These are phyloP conservation scores for Saturnispora quitensis DNA, from an alignment of 805 yeast genomes.

Conservation along the genomic window DNA sequence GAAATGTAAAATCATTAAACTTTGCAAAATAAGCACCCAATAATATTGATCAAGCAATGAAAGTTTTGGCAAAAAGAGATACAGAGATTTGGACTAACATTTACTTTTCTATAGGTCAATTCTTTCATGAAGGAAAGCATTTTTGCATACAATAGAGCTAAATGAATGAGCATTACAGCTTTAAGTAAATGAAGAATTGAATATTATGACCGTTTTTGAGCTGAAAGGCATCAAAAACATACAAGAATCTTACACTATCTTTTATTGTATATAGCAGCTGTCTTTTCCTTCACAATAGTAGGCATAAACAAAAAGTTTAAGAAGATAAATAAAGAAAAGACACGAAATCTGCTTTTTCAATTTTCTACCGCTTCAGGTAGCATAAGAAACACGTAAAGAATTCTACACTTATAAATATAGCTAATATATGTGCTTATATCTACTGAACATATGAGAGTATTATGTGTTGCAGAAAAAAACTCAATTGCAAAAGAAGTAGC, in stretches of 20 bases:
- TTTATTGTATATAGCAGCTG: too few species aligned
- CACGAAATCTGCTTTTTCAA: background rate
- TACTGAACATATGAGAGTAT: constrained; percentile 45
- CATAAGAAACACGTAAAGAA: background rate
- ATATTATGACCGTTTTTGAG: background rate
- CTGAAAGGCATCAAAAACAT: too few species aligned
- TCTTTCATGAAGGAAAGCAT: background rate
- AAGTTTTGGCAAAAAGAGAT: too few species aligned
- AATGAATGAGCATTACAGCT: background rate
- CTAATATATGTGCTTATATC: background rate
- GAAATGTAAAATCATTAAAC: background rate
- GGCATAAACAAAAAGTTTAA: too few species aligned
- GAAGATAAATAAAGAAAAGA: background rate
- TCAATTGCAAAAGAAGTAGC: constrained; percentile 87
- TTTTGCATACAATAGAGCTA: background rate
- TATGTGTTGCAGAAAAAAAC: constrained; percentile 96
- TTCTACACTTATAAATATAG: background rate
- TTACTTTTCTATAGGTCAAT: too few species aligned
- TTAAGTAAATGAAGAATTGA: background rate
- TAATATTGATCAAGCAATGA: background rate
- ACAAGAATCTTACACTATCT: too few species aligned
- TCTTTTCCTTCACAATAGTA: too few species aligned
- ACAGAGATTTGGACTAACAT: too few species aligned
- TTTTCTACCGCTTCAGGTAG: background rate
- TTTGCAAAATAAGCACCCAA: background rate